Conservation (phyloP, 2,329 filamentous ascomycete genomes). For the Penicillium sp. region DNA sequence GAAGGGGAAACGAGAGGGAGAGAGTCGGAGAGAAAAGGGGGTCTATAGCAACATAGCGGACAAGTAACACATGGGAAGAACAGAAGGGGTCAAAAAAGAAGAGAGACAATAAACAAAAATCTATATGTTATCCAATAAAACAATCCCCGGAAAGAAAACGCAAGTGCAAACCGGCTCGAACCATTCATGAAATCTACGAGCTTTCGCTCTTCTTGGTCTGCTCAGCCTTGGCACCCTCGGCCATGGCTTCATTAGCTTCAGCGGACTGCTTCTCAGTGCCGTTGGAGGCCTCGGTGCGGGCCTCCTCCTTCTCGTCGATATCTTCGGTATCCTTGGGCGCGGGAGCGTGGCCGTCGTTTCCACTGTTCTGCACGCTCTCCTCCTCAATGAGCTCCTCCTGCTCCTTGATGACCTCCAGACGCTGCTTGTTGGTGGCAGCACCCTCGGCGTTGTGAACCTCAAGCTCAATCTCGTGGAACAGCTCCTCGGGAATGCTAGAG, state of each 20-base stretch:
- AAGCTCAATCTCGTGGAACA: slow-evolving; percentile 99
- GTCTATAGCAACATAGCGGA: slow-evolving; percentile 24
- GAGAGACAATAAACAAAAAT: slow-evolving; percentile 9
- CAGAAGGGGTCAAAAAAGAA: slow-evolving; percentile 8
- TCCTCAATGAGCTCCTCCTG: slow-evolving; percentile 98
- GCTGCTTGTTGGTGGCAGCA: slow-evolving; percentile 97
- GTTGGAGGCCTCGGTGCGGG: slow-evolving; percentile 51
- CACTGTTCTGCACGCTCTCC: slow-evolving; percentile 87
- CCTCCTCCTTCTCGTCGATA: slow-evolving; percentile 88
- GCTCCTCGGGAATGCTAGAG: slow-evolving; percentile 91
- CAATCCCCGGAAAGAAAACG: slow-evolving; percentile 13
- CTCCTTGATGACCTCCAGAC: slow-evolving; percentile 95
- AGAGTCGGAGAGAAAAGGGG: slow-evolving; percentile 6
- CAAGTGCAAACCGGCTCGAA: slow-evolving; percentile 3
- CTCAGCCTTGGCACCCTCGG: slow-evolving; percentile 40
- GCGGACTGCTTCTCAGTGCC: slow-evolving; percentile 43
- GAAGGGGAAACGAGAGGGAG: slow-evolving; percentile 10
- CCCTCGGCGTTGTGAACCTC: slow-evolving; percentile 97
- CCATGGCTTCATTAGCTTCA: slow-evolving; percentile 45
- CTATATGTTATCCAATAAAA: slow-evolving; percentile 11
- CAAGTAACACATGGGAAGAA: slow-evolving; percentile 23
- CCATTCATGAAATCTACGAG: slow-evolving; percentile 16
- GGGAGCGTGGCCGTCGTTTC: slow-evolving; percentile 71
- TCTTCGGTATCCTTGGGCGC: slow-evolving; percentile 83
- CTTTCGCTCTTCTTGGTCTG: slow-evolving; percentile 30